Percentiles rank a stretch among this genome's conserved stretches.
phyloP scores from a whole-genome alignment of 2,329 filamentous ascomycete genomes.

The Paraconiothyrium brasiliense region DNA sequence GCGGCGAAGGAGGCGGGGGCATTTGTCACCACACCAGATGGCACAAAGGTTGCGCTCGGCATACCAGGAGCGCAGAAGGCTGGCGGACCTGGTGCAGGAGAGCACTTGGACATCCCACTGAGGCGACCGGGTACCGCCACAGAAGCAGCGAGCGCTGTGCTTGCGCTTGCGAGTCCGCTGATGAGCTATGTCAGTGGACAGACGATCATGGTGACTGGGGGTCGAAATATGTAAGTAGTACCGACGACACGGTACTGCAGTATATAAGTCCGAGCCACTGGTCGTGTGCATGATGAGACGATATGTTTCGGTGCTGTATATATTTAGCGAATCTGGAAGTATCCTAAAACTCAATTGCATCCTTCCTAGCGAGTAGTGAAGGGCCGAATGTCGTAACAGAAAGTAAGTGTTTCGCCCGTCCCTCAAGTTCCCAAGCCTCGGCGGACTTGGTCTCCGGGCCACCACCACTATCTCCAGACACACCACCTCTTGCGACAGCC shows the following conservation, averaged over 20 bases:
- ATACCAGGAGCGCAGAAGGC: constrained; percentile 56
- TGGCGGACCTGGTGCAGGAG: constrained; percentile 41
- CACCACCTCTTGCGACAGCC: constrained; percentile 14
- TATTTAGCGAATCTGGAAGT: constrained; percentile 21
- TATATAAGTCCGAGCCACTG: constrained; percentile 10
- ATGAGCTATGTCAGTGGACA: constrained; percentile 88
- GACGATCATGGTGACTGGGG: constrained; percentile 86
- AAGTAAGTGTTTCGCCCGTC: constrained; percentile 12
- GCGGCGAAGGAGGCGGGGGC: constrained; percentile 85
- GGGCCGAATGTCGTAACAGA: constrained; percentile 9
- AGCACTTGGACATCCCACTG: constrained; percentile 77
- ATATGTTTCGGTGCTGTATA: constrained; percentile 22
- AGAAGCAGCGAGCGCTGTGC: constrained; percentile 79
- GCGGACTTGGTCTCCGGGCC: constrained; percentile 15
- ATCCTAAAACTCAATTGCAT: neutral
- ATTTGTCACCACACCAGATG: constrained; percentile 78
- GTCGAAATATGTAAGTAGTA: constrained; percentile 65
- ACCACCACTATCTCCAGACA: constrained; percentile 22
- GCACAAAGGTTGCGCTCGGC: constrained; percentile 60
- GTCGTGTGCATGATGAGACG: constrained; percentile 14
- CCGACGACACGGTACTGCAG: constrained; percentile 1
- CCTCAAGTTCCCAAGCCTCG: constrained; percentile 15
- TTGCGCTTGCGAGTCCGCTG: constrained; percentile 82
- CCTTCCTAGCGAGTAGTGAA: constrained; percentile 6
- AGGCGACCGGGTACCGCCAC: constrained; percentile 78